Evolutionary conservation across 2,329 filamentous ascomycete genomes (phyloP).

Genomic region (Gnomoniopsis sp.): DNA sequence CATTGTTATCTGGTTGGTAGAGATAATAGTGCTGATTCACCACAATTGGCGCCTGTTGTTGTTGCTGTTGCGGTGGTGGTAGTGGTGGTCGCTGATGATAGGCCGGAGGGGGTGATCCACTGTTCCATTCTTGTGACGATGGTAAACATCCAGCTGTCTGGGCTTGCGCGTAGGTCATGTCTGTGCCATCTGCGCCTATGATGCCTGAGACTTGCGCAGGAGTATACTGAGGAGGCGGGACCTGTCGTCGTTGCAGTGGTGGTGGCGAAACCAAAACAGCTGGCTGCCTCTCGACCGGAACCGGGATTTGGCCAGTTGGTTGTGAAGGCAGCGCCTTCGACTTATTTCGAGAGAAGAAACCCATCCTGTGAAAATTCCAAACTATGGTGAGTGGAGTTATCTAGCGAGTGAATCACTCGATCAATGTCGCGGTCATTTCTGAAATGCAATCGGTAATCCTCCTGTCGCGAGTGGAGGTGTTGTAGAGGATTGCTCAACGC

Average conservation of each 20-base stretch:
- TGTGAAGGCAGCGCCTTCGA: constrained; percentile 9
- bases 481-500: not conserved
- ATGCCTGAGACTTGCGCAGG: constrained; percentile 10
- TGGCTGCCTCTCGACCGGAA: not conserved
- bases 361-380: constrained; percentile 5
- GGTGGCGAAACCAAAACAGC: not conserved
- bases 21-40: constrained; percentile 53
- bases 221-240: constrained; percentile 5
- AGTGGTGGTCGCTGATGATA: constrained; percentile 21
- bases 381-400: not conserved
- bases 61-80: no score
- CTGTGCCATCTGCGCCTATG: constrained; percentile 3
- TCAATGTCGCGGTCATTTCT: not conserved
- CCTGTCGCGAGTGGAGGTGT: not conserved
- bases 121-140: constrained; percentile 23
- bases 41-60: constrained; percentile 39
- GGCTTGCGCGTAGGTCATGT: constrained; percentile 15
- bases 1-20: constrained; percentile 18
- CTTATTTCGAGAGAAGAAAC: constrained; percentile 15
- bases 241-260: not conserved
- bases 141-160: constrained; percentile 27
- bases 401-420: not conserved
- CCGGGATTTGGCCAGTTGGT: constrained; percentile 1
- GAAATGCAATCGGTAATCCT: not conserved
- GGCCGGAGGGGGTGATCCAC: constrained; percentile 16